These are phyloP conservation scores for Karstenula rhodostoma DNA, from an alignment of 2,329 filamentous ascomycete genomes.

Conservation along the genomic window DNA sequence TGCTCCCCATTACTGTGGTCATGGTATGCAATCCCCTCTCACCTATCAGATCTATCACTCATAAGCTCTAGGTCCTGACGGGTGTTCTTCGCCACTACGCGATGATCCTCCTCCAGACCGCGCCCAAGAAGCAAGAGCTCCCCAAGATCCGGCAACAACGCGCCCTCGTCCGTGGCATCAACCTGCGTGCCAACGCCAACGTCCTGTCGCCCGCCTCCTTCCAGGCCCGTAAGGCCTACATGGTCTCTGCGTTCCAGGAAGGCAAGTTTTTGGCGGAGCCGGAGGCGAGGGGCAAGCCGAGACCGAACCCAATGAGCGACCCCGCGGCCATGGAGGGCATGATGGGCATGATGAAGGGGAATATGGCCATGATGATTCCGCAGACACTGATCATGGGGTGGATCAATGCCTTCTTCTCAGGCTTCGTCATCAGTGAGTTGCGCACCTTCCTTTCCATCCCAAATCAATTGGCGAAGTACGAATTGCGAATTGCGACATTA, in stretches of 20 bases:
- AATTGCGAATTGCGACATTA: background rate
- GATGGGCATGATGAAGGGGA: constrained; percentile 99
- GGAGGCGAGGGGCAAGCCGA: constrained; percentile 82
- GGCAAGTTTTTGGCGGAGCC: constrained; percentile 91
- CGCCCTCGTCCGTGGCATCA: constrained; percentile 81
- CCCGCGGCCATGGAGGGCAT: constrained; percentile 98
- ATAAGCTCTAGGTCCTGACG: constrained; percentile 74
- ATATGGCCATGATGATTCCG: constrained; percentile 99
- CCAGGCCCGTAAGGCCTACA: constrained; percentile 77
- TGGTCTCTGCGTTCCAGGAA: constrained; percentile 82
- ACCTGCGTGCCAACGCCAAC: constrained; percentile 82
- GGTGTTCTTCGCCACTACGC: constrained; percentile 97
- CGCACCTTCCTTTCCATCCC: background rate
- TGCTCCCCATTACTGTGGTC: constrained; percentile 95
- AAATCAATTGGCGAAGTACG: background rate
- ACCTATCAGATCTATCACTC: constrained; percentile 18
- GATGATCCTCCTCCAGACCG: constrained; percentile 83
- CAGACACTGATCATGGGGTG: constrained; percentile 99
- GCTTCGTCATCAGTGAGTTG: constrained; percentile 90
- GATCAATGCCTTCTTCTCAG: constrained; percentile 99
- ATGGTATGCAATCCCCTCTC: constrained; percentile 68
- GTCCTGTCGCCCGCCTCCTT: constrained; percentile 82
- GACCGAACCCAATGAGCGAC: constrained; percentile 93
- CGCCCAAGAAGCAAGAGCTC: constrained; percentile 82
- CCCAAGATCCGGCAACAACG: constrained; percentile 84